phyloP scores from a whole-genome alignment of 1,284 basidiomycete species.

The Coniophora puteana region DNA sequence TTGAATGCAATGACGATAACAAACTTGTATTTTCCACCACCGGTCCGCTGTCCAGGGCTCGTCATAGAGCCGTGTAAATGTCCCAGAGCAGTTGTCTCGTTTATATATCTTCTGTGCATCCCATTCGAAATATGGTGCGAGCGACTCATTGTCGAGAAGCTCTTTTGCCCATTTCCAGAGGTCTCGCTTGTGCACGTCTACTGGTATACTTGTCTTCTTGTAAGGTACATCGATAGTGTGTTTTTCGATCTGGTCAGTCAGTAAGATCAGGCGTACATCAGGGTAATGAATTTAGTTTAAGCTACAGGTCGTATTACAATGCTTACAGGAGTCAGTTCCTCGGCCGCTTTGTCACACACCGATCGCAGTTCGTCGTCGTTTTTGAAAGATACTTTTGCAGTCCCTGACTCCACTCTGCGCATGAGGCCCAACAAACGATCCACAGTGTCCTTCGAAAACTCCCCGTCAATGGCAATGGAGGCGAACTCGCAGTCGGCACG shows the following conservation, averaged over 20 bases:
- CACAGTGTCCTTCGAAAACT: not conserved
- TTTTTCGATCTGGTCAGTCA: constrained; percentile 4
- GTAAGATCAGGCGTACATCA: not conserved
- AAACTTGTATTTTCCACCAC: constrained; percentile 9
- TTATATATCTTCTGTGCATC: constrained; percentile 21
- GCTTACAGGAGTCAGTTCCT: constrained; percentile 4
- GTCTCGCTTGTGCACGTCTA: constrained; percentile 9
- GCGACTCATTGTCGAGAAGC: constrained; percentile 11
- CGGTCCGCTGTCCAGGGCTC: constrained; percentile 27
- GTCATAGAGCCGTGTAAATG: constrained; percentile 26
- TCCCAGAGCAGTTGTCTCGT: no score
- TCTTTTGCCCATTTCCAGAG: constrained; percentile 18
- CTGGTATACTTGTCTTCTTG: constrained; percentile 6
- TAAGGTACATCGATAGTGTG: constrained; percentile 7
- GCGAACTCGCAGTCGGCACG: constrained; percentile 2
- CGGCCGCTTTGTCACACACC: constrained; percentile 5
- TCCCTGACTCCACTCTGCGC: not conserved
- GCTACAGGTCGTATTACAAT: not conserved
- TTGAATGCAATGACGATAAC: not conserved
- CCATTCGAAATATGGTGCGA: constrained; percentile 17
- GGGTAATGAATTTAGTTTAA: not conserved
- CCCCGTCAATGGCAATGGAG: not conserved
- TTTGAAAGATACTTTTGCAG: constrained; percentile 4
- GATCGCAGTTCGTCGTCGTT: constrained; percentile 8
- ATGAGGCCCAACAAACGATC: constrained; percentile 4